Evolutionary conservation across 768 basidiomycete species (phyloP).

Genomic region (Termitomyces sp.): DNA sequence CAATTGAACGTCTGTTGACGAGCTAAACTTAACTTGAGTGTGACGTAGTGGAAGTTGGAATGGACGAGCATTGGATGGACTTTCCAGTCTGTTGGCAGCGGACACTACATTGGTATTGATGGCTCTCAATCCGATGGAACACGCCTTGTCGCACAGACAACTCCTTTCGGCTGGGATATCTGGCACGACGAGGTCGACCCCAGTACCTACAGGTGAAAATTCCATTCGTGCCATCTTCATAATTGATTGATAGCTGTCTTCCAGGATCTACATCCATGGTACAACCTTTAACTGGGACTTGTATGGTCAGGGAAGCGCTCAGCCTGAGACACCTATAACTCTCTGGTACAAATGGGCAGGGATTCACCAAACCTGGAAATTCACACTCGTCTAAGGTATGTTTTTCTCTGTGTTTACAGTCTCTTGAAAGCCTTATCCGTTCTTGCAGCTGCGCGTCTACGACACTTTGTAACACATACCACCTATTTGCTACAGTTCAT

Average conservation of each 20-base stretch:
- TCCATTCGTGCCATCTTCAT: background rate
- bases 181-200: constrained; percentile 40
- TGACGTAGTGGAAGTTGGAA: constrained; percentile 44
- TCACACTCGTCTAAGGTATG: constrained; percentile 22
- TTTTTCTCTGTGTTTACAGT: background rate
- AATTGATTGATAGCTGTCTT: background rate
- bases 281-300: constrained; percentile 47
- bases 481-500: background rate
- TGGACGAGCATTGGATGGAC: constrained; percentile 36
- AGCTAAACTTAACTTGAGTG: background rate
- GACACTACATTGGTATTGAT: constrained; percentile 37
- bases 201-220: constrained; percentile 39
- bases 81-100: constrained; percentile 39
- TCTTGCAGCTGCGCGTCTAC: background rate
- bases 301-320: constrained; percentile 40
- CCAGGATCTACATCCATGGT: constrained; percentile 43
- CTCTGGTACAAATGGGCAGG: constrained; percentile 50
- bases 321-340: constrained; percentile 41
- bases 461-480: background rate
- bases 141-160: constrained; percentile 32
- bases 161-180: constrained; percentile 47
- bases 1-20: background rate
- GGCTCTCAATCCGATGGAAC: constrained; percentile 40
- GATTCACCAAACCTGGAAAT: constrained; percentile 52
- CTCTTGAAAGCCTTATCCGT: background rate